Percentiles rank a stretch among this genome's conserved stretches.
Evolutionary conservation across 1,284 basidiomycete species (phyloP).

Genomic region (Meira miltonrushii): DNA sequence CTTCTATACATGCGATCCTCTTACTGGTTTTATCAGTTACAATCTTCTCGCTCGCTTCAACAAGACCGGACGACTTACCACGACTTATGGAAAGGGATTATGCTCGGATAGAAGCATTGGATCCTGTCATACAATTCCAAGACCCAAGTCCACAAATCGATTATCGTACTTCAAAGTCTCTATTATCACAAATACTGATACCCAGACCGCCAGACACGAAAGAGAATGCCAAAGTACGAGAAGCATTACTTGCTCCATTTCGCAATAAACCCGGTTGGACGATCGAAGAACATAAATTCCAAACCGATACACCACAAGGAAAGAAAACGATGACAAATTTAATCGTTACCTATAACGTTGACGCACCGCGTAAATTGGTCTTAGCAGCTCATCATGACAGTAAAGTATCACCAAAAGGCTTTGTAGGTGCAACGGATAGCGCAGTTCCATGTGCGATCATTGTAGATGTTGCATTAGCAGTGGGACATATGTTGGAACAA

Average conservation of each 20-base stretch:
- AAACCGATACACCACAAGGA: slow-evolving; percentile 70
- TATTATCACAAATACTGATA: slow-evolving; percentile 45
- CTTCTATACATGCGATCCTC: neutral
- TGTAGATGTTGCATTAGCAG: slow-evolving; percentile 39
- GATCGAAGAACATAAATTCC: slow-evolving; percentile 32
- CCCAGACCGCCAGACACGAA: slow-evolving; percentile 44
- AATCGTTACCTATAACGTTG: slow-evolving; percentile 82
- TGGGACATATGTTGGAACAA: slow-evolving; percentile 35
- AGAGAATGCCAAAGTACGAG: slow-evolving; percentile 32
- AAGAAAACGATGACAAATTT: slow-evolving; percentile 78
- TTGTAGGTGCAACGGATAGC: slow-evolving; percentile 94
- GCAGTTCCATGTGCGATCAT: slow-evolving; percentile 86
- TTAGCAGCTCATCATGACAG: slow-evolving; percentile 92
- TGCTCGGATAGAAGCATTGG: slow-evolving; percentile 9
- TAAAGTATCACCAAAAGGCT: slow-evolving; percentile 70
- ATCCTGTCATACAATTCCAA: slow-evolving; percentile 14
- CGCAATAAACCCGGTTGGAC: slow-evolving; percentile 30
- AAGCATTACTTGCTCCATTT: slow-evolving; percentile 32
- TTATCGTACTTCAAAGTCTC: slow-evolving; percentile 20
- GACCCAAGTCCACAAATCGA: slow-evolving; percentile 33
- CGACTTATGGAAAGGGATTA: slow-evolving; percentile 3
- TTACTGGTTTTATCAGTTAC: neutral
- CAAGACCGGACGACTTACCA: neutral
- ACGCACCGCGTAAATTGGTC: slow-evolving; percentile 74
- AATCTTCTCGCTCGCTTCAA: neutral